Evolutionary conservation across 176 grass and related monocot species (phyloP), one percentile per base, ranked within the genome.

Genomic region (Urochloa ruziziensis): DNA sequence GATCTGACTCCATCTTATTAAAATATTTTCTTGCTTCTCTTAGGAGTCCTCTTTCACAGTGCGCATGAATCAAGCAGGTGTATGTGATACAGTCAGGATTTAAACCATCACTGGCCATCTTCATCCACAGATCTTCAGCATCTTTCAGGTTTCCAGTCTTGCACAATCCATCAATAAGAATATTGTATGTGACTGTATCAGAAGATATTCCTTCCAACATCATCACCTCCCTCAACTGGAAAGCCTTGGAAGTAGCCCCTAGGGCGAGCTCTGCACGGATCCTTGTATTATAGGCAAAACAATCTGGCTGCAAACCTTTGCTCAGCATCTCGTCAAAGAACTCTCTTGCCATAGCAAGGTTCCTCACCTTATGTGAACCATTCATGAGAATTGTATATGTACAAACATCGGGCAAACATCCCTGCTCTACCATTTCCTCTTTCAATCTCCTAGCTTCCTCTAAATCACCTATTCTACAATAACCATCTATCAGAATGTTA

Each of bases 11-110:
- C 93, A 92, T 92, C 48, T 12, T 57, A 51, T 82, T 24, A 78
- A 90, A 92, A 54, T 88, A 46, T 52, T 75, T 58, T 21, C 67
- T 92, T 88, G 90, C 90, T 73, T 95, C 83, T 81, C 33, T 94
- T 75, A 95, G 80, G 69, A 32, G 82, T 64, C 82, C 87, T 44
- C 65, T 88, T 62, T 86, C 59, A 75, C 93, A 95, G 69, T 92
- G 74, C 5, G 90, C 93, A 85, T 95, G 90, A 86, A 95, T 95
- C 82, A 95, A 92, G 70, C 88, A 84, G 85, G 90, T 95, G 82
- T 92, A 95, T 69, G 93, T 95, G 17, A 95, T 49, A 86, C 88
- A 84, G 62, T 95, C 88, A 75, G 91, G 85, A 54, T 90, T 67
- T 74, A 95, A 84, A 75, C 90, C 90, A 70, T 90, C 79, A 79